Evolutionary conservation across 164 flowering plant species (phyloP), one percentile per base, ranked within the genome.

Genomic region (Annona squamosa): DNA sequence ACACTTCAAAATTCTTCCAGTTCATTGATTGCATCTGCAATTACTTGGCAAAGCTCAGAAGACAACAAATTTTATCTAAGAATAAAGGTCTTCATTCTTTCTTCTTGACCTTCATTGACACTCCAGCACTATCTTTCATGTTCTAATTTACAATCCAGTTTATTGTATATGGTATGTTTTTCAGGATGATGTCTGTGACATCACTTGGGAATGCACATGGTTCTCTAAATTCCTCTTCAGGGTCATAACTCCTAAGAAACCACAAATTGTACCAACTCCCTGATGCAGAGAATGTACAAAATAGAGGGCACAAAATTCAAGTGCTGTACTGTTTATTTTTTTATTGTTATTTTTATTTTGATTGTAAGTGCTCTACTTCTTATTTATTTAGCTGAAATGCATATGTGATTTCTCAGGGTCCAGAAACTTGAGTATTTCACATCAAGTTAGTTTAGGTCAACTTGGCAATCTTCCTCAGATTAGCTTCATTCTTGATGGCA

Each of bases 21-120:
- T 76, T 77, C 88, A n/a, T 65, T 95, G 72, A 48, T 85, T 67
- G 90, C 97, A 75, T 91, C 94, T 62, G 94, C 98, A 48, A 87
- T 95, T 76, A 68, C 79, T 43, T 91, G 90, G 90, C 68, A 80
- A 70, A 80, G 80, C 66, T 43, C 82, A 1, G 81, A 69, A 67
- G 84, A 80, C 69, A 67, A 69, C 57, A 78, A 72, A 18, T 73
- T 69, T 9, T 87, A 87, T 79, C 65, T 94, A 56, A 84, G 81
- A 75, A 82, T 91, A 76, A 94, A 94, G 95, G 98, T 91, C 18
- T 59, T 69, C n/a, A 63, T 26, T 64, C 65, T 44, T 26, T 26
- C 26, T 5, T 48, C 63, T 56, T n/a, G 4, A 42, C 13, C 45
- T 66, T 41, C 26, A 63, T 43, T 66, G 13, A 4, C 42, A 5